Conservation (phyloP, 306 rosid species). For the Vigna unguiculata region DNA sequence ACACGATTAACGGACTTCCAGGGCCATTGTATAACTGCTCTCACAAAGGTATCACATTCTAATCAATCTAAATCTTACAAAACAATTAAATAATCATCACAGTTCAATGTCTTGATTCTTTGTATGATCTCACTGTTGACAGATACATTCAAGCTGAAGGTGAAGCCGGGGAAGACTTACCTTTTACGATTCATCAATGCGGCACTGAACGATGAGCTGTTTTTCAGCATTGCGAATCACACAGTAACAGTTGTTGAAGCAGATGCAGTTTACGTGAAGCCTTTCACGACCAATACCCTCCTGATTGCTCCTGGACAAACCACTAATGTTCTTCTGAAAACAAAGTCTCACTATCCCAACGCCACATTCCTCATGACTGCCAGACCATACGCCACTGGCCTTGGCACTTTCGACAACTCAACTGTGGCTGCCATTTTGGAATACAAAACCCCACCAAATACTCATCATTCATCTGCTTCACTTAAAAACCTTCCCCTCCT, state of each 20-base stretch:
- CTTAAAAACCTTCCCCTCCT: constrained; percentile 53
- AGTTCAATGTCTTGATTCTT: too few species aligned
- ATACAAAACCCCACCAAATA: constrained; percentile 44
- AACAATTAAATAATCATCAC: not conserved
- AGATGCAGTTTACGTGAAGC: constrained; percentile 73
- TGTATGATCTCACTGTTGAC: not conserved
- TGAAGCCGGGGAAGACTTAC: constrained; percentile 62
- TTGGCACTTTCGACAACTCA: constrained; percentile 73
- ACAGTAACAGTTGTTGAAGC: constrained; percentile 66
- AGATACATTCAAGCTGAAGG: constrained; percentile 73
- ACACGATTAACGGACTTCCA: constrained; percentile 77
- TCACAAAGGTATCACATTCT: constrained; percentile 59
- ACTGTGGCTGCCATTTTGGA: constrained; percentile 65
- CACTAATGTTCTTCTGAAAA: constrained; percentile 69
- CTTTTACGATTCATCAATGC: constrained; percentile 73
- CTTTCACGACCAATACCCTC: constrained; percentile 57
- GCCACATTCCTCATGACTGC: constrained; percentile 73
- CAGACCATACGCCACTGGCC: constrained; percentile 62
- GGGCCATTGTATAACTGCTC: constrained; percentile 78
- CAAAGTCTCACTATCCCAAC: constrained; percentile 61
- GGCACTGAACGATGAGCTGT: constrained; percentile 69
- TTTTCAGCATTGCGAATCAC: constrained; percentile 80
- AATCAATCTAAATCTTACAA: not conserved
- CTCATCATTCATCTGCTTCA: constrained; percentile 38
- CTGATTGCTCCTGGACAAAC: constrained; percentile 77